These are phyloP conservation scores for Macadamia tetraphylla DNA, from an alignment of 164 flowering plant species.

Conservation along the genomic window DNA sequence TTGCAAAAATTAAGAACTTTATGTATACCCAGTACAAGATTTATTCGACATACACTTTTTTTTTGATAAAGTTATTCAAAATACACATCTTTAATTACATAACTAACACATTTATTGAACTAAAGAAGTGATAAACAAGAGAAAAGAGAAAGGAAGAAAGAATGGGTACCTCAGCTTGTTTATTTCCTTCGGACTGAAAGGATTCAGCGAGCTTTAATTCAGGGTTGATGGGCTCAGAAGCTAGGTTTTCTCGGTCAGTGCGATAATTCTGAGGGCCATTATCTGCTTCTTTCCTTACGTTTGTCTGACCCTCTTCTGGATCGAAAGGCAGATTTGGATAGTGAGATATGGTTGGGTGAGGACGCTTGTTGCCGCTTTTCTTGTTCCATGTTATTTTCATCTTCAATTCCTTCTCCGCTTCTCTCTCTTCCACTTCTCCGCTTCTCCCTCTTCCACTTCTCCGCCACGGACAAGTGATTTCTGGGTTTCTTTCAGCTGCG, in stretches of 20 bases:
- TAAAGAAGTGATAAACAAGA: neutral
- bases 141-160: neutral
- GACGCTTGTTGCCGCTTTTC: slow-evolving; percentile 31
- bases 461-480: neutral
- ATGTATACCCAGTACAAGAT: neutral
- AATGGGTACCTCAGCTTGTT: slow-evolving; percentile 47
- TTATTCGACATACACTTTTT: neutral
- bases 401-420: slow-evolving; percentile 2
- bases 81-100: neutral
- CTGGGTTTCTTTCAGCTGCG: neutral
- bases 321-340: slow-evolving; percentile 48
- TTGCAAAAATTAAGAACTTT: neutral
- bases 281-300: neutral
- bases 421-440: neutral
- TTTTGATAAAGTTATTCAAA: neutral
- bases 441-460: neutral
- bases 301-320: neutral
- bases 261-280: neutral
- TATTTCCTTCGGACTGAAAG: slow-evolving; percentile 46
- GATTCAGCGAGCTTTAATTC: slow-evolving; percentile 29
- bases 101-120: neutral
- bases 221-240: slow-evolving; percentile 3
- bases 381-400: slow-evolving; percentile 53
- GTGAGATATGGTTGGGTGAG: slow-evolving; percentile 12
- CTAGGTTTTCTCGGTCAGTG: slow-evolving; percentile 4